Conservation (phyloP, 2,329 filamentous ascomycete species). For the Didymella exigua region DNA sequence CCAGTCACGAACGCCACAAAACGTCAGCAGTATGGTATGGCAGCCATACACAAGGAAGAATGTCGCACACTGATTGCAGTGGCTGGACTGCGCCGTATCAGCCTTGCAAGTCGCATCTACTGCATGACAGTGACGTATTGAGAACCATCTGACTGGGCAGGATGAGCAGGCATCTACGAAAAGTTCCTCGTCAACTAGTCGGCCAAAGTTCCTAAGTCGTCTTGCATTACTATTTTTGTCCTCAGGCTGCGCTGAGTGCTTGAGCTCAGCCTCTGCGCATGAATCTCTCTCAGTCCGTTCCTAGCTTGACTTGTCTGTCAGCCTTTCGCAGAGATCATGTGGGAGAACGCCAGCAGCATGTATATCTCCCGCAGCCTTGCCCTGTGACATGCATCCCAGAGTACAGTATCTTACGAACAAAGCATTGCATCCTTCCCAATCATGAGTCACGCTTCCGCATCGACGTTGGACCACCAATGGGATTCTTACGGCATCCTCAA, state of each 20-base stretch:
- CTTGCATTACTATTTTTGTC: not conserved
- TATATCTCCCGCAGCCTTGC: not conserved
- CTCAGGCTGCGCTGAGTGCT: not conserved
- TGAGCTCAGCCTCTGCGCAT: slow-evolving; percentile 4
- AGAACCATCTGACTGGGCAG: not conserved
- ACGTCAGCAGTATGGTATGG: not conserved
- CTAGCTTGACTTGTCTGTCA: not conserved
- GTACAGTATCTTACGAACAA: not conserved
- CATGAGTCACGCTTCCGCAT: not conserved
- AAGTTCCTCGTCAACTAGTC: not conserved
- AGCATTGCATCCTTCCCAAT: not conserved
- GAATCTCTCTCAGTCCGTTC: not conserved
- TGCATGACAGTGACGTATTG: not conserved
- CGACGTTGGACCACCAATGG: slow-evolving; percentile 10
- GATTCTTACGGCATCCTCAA: slow-evolving; percentile 14
- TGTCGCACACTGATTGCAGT: not conserved
- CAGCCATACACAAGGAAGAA: not conserved
- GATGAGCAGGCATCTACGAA: not conserved
- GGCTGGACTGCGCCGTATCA: slow-evolving; percentile 15
- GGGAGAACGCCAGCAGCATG: not conserved
- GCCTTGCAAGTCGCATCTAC: slow-evolving; percentile 4
- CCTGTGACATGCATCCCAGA: not conserved
- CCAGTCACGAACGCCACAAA: slow-evolving; percentile 4
- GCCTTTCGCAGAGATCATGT: not conserved
- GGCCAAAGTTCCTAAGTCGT: not conserved